phyloP scores from a whole-genome alignment of 129 eudicot genomes.

The Ambrosia artemisiifolia region DNA sequence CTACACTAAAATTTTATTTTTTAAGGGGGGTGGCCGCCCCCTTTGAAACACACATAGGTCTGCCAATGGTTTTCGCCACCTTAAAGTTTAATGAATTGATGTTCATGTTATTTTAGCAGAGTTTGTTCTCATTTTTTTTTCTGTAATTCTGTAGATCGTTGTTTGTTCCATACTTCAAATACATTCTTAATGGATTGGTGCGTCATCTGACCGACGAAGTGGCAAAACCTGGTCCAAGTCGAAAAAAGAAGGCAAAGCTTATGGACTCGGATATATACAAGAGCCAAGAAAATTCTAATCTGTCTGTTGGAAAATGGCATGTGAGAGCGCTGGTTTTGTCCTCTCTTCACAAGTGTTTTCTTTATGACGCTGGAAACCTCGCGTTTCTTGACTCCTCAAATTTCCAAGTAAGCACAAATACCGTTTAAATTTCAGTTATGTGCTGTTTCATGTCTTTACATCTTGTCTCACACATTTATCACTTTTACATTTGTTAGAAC shows the following conservation, averaged over 20 bases:
- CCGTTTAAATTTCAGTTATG: neutral
- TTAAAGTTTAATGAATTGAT: neutral
- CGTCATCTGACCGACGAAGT: conserved; percentile 56
- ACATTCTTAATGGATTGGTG: conserved; percentile 74
- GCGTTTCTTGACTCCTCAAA: conserved; percentile 72
- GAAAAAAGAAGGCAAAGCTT: conserved; percentile 77
- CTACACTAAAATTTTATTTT: too few species aligned
- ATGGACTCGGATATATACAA: conserved; percentile 21
- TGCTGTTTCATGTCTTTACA: neutral
- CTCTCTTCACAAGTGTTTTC: conserved; percentile 76
- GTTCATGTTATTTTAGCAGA: neutral
- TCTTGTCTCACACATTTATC: neutral
- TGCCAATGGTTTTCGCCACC: neutral
- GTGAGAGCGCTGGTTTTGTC: conserved; percentile 65
- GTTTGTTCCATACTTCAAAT: conserved; percentile 91
- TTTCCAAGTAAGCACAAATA: conserved; percentile 63
- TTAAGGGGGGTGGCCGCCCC: too few species aligned
- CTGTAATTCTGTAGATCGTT: conserved; percentile 47
- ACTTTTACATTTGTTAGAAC: neutral
- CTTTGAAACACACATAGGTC: too few species aligned
- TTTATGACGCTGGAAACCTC: conserved; percentile 66
- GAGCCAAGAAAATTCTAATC: conserved; percentile 27
- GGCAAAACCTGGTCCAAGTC: conserved; percentile 34
- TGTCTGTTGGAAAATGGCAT: conserved; percentile 62
- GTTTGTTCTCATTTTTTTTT: neutral